Evolutionary conservation across 2,329 filamentous ascomycete genomes (phyloP), one percentile per base, ranked within the genome.

Genomic region (Xylaria sp.): DNA sequence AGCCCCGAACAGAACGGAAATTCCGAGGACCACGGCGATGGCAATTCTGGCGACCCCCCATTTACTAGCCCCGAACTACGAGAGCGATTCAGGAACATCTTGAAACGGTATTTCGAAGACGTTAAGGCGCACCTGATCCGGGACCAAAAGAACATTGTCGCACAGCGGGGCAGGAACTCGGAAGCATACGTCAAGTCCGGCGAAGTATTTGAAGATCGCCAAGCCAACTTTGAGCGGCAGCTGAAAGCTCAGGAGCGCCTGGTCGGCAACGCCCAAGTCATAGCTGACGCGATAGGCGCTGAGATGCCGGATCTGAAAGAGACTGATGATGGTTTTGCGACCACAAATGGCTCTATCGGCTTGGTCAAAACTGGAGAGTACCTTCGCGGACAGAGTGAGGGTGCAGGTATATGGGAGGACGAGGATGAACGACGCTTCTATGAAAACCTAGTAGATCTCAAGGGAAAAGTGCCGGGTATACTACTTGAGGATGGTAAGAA

Each of bases 161-260:
- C 84, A 21, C 94, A 99, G 74, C 91, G 90, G 49, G 90, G 92
- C 59, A 92, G 93, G 63, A 99, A 99, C 73, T 93, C 94, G 1
- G 94, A 99, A 72, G 94, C 93, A 5, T 99, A 99, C 66, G 93
- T 99, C 65, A 97, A 97, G 68, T 97, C 94, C 37, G 94, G 94
- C 2, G 94, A 99, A 69, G 93, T 99, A 4, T 97, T 99, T 61
- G 94, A 99, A 70, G 94, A 99, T 68, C 89, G 94, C 46, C 94
- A 99, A 70, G 85, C 92, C 49, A 97, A 92, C 68, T 96, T 95
- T 63, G 95, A 99, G 71, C 97, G 92, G 72, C 89, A 94, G 63
- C 80, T 92, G 52, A 99, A 97, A 72, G 82, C 89, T 0, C 91
- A 97, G 68, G 94, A 99, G 70, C 92, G 92, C 61, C 81, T 99